These are phyloP conservation scores for Purpureocillium lavendulum DNA, from an alignment of 2,329 filamentous ascomycete species.

Conservation along the genomic window DNA sequence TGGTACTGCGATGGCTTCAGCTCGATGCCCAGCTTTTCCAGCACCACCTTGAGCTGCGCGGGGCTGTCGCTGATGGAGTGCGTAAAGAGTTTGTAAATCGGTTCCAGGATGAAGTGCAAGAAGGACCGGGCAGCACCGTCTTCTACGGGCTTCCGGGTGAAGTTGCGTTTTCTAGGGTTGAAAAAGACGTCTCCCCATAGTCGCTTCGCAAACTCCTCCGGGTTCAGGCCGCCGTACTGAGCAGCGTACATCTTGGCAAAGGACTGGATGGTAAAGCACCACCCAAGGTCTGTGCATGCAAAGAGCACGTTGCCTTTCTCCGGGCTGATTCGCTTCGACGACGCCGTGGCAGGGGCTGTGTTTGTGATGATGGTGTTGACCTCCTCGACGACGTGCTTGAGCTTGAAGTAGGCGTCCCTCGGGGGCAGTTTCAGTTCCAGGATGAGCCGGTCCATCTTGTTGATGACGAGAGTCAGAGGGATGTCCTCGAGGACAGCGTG, in stretches of 20 bases:
- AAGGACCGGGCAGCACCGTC: constrained; percentile 78
- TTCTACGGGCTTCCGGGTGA: constrained; percentile 80
- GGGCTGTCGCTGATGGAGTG: constrained; percentile 90
- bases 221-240: constrained; percentile 73
- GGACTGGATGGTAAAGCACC: constrained; percentile 91
- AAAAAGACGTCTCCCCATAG: constrained; percentile 97
- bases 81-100: constrained; percentile 95
- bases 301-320: constrained; percentile 99
- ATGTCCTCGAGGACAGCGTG: constrained; percentile 87
- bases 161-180: constrained; percentile 83
- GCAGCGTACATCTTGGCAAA: constrained; percentile 97
- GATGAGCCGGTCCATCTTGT: constrained; percentile 95
- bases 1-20: constrained; percentile 92
- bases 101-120: constrained; percentile 89
- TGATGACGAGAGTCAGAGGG: constrained; percentile 82
- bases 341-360: constrained; percentile 71
- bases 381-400: constrained; percentile 97
- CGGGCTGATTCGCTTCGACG: constrained; percentile 74
- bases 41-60: constrained; percentile 69
- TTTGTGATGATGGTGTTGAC: constrained; percentile 95
- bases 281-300: constrained; percentile 85
- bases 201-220: constrained; percentile 72
- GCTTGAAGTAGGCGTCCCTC: constrained; percentile 94
- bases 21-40: constrained; percentile 71
- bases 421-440: constrained; percentile 90